Evolutionary conservation across 1,284 basidiomycete species (phyloP).

Genomic region (Tilletia horrida): DNA sequence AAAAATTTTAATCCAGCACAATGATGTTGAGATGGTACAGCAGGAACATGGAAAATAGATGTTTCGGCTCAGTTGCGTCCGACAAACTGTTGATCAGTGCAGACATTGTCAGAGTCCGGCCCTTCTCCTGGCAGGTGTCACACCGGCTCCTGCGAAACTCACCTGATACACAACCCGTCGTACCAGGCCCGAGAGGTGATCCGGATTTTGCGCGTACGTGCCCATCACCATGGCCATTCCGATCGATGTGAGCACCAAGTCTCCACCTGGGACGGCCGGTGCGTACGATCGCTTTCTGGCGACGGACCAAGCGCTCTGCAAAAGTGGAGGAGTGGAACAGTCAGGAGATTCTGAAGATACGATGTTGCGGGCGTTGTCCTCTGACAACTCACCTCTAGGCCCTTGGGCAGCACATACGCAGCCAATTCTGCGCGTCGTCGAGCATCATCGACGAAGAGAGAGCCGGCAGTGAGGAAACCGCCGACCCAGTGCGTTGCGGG

Average conservation of each 20-base stretch:
- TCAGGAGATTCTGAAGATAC: not conserved
- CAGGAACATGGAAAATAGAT: not conserved
- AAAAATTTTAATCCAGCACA: too few species aligned
- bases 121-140: not conserved
- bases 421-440: conserved; percentile 76
- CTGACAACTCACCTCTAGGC: conserved; percentile 48
- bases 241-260: conserved; percentile 64
- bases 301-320: conserved; percentile 67
- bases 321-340: conserved; percentile 50
- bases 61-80: conserved; percentile 67
- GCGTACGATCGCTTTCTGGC: conserved; percentile 73
- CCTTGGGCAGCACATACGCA: conserved; percentile 93
- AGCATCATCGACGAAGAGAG: conserved; percentile 82
- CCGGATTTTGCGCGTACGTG: conserved; percentile 76
- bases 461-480: conserved; percentile 72
- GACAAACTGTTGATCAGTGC: conserved; percentile 61
- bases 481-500: conserved; percentile 70
- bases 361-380: not conserved
- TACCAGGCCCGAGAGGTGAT: conserved; percentile 81
- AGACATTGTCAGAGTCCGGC: not conserved
- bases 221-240: conserved; percentile 91
- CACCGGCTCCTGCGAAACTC: not conserved
- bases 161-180: conserved; percentile 78
- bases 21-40: too few species aligned
- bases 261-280: conserved; percentile 66